phyloP scores from a whole-genome alignment of 352 stramenopile genomes.

The Paralagenidium karlingii region DNA sequence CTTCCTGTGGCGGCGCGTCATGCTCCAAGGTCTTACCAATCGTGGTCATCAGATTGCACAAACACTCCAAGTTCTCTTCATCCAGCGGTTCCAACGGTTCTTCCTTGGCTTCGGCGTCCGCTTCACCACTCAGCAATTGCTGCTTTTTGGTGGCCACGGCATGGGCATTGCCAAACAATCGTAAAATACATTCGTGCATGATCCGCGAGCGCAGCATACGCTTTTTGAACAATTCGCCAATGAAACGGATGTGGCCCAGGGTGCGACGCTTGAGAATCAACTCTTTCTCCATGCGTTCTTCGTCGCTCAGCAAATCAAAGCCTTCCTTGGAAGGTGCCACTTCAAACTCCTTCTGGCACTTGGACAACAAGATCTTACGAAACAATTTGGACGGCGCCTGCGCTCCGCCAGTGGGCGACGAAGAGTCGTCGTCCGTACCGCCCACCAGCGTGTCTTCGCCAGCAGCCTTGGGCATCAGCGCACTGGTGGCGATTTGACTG shows the following conservation, averaged over 20 bases:
- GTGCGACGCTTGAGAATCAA: constrained; percentile 67
- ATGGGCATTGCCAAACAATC: constrained; percentile 71
- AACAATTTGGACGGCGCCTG: constrained; percentile 86
- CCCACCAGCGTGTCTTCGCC: constrained; percentile 46
- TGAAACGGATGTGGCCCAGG: constrained; percentile 92
- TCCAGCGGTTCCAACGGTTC: constrained; percentile 70
- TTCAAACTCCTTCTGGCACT: constrained; percentile 93
- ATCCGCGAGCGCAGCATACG: constrained; percentile 91
- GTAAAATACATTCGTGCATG: constrained; percentile 87
- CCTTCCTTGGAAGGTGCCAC: constrained; percentile 67
- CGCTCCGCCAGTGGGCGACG: constrained; percentile 1
- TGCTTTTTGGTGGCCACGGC: too few species aligned
- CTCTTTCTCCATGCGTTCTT: constrained; percentile 58
- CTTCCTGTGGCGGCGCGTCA: constrained; percentile 34
- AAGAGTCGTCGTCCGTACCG: constrained; percentile 29
- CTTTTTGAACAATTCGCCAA: constrained; percentile 94
- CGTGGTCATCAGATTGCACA: constrained; percentile 89
- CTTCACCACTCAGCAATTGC: too few species aligned
- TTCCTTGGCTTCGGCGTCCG: too few species aligned
- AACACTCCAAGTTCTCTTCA: constrained; percentile 93
- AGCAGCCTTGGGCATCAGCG: constrained; percentile 66
- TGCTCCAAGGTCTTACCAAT: constrained; percentile 85
- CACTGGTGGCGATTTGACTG: constrained; percentile 81
- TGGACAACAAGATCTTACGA: constrained; percentile 86
- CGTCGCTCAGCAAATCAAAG: constrained; percentile 33